Base-by-base conservation (phyloP, 345 rosid species). In the Brassica rapa region DNA sequence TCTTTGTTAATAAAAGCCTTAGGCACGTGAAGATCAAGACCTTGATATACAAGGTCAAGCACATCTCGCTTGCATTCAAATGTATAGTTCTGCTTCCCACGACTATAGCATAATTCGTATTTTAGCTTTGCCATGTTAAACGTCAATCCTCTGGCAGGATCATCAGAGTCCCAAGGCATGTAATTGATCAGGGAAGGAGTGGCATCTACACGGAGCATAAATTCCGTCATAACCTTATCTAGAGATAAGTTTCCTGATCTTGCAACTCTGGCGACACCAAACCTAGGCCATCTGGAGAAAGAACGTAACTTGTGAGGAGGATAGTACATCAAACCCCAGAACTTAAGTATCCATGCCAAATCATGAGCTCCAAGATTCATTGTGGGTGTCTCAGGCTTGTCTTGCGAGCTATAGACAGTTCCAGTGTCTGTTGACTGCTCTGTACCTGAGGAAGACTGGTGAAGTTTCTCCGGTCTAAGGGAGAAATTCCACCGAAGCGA, bases 141-240 rank as follows among this genome's bases (percentile, higher is more conserved):
- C 51, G 87, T 89, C 81, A 95, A 83, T 72, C 99, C 97, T 75
- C 86, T 90, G 81, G 99, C 94, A 70, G 99, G 98, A 79, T 95
- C 98, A 84, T 93, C 98, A 75, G 86, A 88, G 84, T 88, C 90
- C 82, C 92, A 82, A 25, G 99, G 87, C 82, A 88, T 83, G 82
- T 93, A 85, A 75, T 84, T 91, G 80, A 95, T 75, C 72, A 85
- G 68, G 79, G 90, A 69, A 78, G 96, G 98, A 19, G 98, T 77
- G 81, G 86, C 87, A 88, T 93, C 98, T 72, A 95, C 43, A 41
- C 97, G 97, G 72, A 95, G 88, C 92, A 87, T 89, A 83, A 95
- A 93, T 81, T 95, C 99, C 9, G 96, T 95, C 94, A 95, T 89
- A 81, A 95, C 97, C 84, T 83, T 95, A 82, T 95, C 99, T n/a